Evolutionary conservation across 257 asterid genomes (phyloP).

Genomic region (Penstemon davidsonii): DNA sequence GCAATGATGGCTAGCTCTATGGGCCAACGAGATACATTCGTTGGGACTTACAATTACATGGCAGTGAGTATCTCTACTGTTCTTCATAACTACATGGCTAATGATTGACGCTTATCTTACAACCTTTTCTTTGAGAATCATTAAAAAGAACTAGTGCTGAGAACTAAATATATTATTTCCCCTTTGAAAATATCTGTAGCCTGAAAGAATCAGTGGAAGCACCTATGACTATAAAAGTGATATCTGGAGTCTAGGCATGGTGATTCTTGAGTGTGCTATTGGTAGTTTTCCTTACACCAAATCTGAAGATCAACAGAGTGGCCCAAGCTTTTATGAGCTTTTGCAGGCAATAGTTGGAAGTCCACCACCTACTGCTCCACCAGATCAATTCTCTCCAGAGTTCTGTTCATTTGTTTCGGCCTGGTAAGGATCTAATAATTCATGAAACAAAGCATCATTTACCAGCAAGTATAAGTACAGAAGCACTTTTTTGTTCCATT

Average conservation of each 20-base stretch:
- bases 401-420: conserved; percentile 63
- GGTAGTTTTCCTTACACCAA: conserved; percentile 97
- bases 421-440: conserved; percentile 55
- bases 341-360: conserved; percentile 88
- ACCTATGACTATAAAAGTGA: conserved; percentile 68
- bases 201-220: conserved; percentile 96
- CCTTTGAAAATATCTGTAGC: conserved; percentile 44
- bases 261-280: conserved; percentile 93
- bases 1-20: conserved; percentile 92
- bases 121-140: conserved; percentile 7
- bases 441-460: not conserved
- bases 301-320: conserved; percentile 81
- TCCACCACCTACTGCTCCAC: conserved; percentile 93
- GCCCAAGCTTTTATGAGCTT: conserved; percentile 95
- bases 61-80: conserved; percentile 55
- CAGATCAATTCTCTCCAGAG: conserved; percentile 62
- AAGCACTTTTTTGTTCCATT: not conserved
- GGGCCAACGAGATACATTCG: conserved; percentile 95
- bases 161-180: conserved; percentile 21
- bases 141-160: conserved; percentile 21
- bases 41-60: conserved; percentile 97
- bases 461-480: no score
- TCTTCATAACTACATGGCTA: conserved; percentile 1
- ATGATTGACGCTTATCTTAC: not conserved
- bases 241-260: conserved; percentile 73